Evolutionary conservation across 2,329 filamentous ascomycete genomes (phyloP).

Genomic region (Fusarium torulosum): DNA sequence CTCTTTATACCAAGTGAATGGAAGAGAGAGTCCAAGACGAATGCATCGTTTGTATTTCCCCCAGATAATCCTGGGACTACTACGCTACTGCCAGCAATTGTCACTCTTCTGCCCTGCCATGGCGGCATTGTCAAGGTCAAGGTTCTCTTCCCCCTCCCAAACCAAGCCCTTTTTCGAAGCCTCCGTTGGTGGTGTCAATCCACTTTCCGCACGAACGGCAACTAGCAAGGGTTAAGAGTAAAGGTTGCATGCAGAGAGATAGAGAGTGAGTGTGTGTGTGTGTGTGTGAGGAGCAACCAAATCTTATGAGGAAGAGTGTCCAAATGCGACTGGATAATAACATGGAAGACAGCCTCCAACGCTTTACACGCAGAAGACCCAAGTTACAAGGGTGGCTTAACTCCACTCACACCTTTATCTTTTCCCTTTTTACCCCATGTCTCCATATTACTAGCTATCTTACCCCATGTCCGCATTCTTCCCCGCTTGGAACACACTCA

Average conservation of each 20-base stretch:
- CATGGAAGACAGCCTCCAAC: background rate
- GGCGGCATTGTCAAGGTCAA: constrained; percentile 19
- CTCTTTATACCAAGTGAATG: constrained; percentile 38
- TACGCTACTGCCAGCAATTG: background rate
- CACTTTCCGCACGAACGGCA: constrained; percentile 42
- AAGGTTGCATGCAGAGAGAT: constrained; percentile 13
- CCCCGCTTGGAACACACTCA: constrained; percentile 11
- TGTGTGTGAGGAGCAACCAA: constrained; percentile 8
- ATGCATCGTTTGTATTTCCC: constrained; percentile 14
- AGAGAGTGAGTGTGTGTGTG: no score
- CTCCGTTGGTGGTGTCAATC: constrained; percentile 30
- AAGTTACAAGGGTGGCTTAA: constrained; percentile 1
- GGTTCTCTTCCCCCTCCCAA: background rate
- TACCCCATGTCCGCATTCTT: constrained; percentile 30
- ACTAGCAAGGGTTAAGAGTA: constrained; percentile 33
- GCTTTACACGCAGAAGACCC: background rate
- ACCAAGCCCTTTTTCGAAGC: constrained; percentile 30
- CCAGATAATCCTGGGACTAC: constrained; percentile 22
- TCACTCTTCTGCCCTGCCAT: constrained; percentile 1
- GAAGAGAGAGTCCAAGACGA: background rate
- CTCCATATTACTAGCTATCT: constrained; percentile 12
- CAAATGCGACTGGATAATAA: constrained; percentile 8
- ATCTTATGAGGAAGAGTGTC: constrained; percentile 9
- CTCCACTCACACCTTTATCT: constrained; percentile 21
- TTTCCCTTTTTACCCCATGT: constrained; percentile 22